Base-by-base conservation (phyloP, 202 grass and related monocot species). In the Bolboschoenoplectus hybrid region DNA sequence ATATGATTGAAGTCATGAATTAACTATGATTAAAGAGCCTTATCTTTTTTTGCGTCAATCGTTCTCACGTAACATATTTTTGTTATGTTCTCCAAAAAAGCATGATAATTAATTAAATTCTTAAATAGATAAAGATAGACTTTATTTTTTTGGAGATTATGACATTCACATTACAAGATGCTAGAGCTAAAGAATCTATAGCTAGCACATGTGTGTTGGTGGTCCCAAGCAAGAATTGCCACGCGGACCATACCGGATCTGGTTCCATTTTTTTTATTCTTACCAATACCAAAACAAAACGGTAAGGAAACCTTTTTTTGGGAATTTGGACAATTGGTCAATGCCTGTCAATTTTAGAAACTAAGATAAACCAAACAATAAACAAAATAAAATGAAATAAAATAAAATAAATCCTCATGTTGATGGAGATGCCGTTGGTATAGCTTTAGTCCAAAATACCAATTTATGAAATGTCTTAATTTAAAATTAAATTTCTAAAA, bases 241-340 rank as follows among this genome's bases (percentile, higher is more conserved):
- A 71, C 17, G 20, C 44, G 43, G 40, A 8, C 16, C 17, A 80
- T 61, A 80, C 53, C 51, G 75, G 52, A 60, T 60, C 35, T 61
- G 1, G 36, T 80, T 4, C 75, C 36, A 43, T 80, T 19, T 76
- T 19, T 76, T 60, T 79, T 80, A 80, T 80, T 80, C 53, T 80
- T 55, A 80, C 35, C 75, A 43, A 60, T 60, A 80, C 53, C 53
- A 80, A 60, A 41, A 80, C 75, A 43, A 80, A 40, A 80, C 53
- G 36, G 35, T 61, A 58, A 60, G 36, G 16, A 60, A 79, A 60
- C 36, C 7, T 58, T 38, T 16, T 58, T 61, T 16, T 1, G 20
- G 7, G 75, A 60, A 41, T 80, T 20, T 61, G 8, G 52, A 43
- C 53, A 61, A 58, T 61, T 61, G 3, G 52, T 61, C 53, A 61